A percentile compares a stretch with the other conserved stretches of the same genome.
phyloP scores from a whole-genome alignment of 805 yeast genomes.

The Naumovozyma baii region DNA sequence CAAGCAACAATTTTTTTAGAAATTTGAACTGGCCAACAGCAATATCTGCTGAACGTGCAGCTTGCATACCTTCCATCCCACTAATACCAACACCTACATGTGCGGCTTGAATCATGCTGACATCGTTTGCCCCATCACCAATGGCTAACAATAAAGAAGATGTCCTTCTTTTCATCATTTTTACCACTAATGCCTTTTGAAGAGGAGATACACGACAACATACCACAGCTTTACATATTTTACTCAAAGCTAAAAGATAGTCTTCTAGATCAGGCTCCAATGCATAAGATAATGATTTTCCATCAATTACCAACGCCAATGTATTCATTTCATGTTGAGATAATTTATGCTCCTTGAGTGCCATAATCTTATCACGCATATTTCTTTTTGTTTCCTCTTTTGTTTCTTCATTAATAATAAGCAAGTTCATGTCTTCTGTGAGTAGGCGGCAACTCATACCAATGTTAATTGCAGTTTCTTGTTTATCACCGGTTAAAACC shows the following conservation, averaged over 20 bases:
- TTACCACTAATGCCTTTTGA: conserved; percentile 93
- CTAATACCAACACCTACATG: conserved; percentile 98
- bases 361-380: conserved; percentile 62
- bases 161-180: conserved; percentile 79
- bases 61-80: conserved; percentile 99
- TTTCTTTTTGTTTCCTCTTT: conserved; percentile 70
- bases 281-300: conserved; percentile 81
- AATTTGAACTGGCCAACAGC: conserved; percentile 93
- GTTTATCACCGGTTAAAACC: conserved; percentile 98
- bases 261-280: conserved; percentile 74
- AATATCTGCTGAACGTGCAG: conserved; percentile 95
- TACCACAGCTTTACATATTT: conserved; percentile 86
- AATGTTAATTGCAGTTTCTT: conserved; percentile 95
- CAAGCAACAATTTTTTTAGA: conserved; percentile 70
- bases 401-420: conserved; percentile 79
- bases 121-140: conserved; percentile 99
- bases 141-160: conserved; percentile 71
- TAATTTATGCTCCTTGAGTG: conserved; percentile 56
- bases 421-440: conserved; percentile 90
- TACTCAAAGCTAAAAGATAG: conserved; percentile 66
- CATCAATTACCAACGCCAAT: conserved; percentile 87
- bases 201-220: conserved; percentile 97
- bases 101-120: conserved; percentile 98
- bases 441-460: conserved; percentile 95
- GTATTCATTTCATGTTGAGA: conserved; percentile 64